Evolutionary conservation across 345 rosid species (phyloP).

Genomic region (Cardamine resedifolia): DNA sequence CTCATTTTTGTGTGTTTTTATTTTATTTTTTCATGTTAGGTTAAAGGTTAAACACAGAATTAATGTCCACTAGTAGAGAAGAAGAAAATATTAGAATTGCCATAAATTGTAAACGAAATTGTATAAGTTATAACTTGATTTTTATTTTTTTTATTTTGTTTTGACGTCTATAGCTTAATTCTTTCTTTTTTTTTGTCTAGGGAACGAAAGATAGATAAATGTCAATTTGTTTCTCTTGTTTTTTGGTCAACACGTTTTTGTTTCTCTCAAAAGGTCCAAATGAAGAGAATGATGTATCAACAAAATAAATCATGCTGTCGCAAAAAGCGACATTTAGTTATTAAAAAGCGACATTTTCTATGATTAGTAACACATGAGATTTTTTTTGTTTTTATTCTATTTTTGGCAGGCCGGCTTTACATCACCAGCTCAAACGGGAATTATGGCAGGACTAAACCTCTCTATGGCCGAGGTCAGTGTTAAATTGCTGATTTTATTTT

Average conservation of each 20-base stretch:
- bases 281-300: not conserved
- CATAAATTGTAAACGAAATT: not conserved
- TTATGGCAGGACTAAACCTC: constrained; percentile 59
- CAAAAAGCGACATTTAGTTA: not conserved
- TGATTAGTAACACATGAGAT: not conserved
- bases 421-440: constrained; percentile 83
- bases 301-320: not conserved
- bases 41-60: not conserved
- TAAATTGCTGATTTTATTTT: not conserved
- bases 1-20: not conserved
- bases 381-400: not conserved
- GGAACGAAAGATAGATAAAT: not conserved
- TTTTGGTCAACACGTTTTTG: not conserved
- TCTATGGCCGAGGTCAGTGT: constrained; percentile 61
- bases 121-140: not conserved
- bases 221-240: not conserved
- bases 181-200: not conserved
- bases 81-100: not conserved
- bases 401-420: constrained; percentile 67
- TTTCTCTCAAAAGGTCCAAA: constrained; percentile 4
- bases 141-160: too few species aligned
- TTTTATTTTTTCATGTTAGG: not conserved
- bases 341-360: not conserved
- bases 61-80: too few species aligned
- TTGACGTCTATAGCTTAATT: too few species aligned